Evolutionary conservation across 2,329 filamentous ascomycete species (phyloP), one percentile per base, ranked within the genome.

Genomic region (Colletotrichum tropicale): DNA sequence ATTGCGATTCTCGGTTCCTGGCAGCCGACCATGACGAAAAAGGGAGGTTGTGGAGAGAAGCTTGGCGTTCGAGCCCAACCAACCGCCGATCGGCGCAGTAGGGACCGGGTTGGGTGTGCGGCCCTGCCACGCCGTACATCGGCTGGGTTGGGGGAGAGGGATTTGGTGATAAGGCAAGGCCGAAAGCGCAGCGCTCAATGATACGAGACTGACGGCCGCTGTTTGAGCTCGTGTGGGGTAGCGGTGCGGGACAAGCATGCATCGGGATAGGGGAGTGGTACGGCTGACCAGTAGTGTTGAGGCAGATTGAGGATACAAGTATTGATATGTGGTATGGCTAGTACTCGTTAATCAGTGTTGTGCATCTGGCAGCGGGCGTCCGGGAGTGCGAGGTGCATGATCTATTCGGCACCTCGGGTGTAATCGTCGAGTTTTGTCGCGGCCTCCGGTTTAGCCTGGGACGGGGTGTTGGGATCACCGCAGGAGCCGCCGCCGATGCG

Each of bases 141-240:
- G 72, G 72, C 72, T 75, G 68, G 72, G 72, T 75, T 66, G 72
- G 72, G 72, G 72, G 60, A 74, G 52, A 58, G 28, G 68, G 34
- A 28, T 56, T 55, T 69, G 43, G 38, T 75, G 72, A 75, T 62
- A 75, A 66, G 66, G 55, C 32, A 30, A 62, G 68, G 48, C 72
- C 72, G 72, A 75, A 71, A 75, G 72, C 72, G 72, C 72, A 75
- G 69, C 26, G 66, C n/a, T 64, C 16, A 66, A 62, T 56, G 67
- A 66, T 71, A 66, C 72, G 72, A 75, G 68, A 60, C 55, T 36
- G 61, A 66, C 68, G 68, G 72, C 58, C 68, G 61, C 61, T 52
- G 68, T 66, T 34, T 61, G 67, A 62, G 52, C 36, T 65, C 61
- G 60, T 70, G 72, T 71, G 72, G 72, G 68, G 72, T 55, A 71